Evolutionary conservation across 2,329 filamentous ascomycete species (phyloP).

Genomic region (Periglandula ipomoeae): DNA sequence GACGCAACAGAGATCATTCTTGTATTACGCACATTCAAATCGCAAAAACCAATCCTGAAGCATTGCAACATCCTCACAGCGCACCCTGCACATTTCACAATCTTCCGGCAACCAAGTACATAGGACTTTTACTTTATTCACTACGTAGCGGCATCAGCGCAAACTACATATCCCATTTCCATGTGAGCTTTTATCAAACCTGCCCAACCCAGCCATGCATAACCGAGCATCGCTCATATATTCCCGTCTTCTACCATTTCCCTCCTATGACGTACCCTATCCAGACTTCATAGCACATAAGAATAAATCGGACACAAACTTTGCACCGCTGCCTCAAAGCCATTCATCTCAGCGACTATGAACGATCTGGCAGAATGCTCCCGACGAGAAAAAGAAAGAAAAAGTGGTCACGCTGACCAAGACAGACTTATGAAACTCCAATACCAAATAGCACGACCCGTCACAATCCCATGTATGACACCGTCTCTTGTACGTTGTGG

Average conservation of each 20-base stretch:
- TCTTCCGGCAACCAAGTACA: not conserved
- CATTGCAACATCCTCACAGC: too few species aligned
- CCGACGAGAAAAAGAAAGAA: not conserved
- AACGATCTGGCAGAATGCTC: too few species aligned
- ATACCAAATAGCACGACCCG: not conserved
- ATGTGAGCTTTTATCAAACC: not conserved
- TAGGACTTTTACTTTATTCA: not conserved
- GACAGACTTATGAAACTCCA: not conserved
- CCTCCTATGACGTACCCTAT: too few species aligned
- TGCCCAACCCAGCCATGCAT: not conserved
- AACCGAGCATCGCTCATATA: not conserved
- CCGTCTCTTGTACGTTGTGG: not conserved
- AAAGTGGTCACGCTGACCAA: not conserved
- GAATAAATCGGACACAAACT: not conserved
- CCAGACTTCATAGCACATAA: not conserved
- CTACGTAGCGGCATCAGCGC: not conserved
- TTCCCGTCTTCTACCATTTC: too few species aligned
- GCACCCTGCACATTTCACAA: too few species aligned
- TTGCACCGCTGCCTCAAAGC: too few species aligned
- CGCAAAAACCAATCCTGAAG: too few species aligned
- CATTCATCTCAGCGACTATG: too few species aligned
- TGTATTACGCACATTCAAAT: too few species aligned
- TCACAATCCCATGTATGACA: not conserved
- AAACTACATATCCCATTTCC: not conserved
- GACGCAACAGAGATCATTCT: too few species aligned